Percentiles rank a stretch among this genome's conserved stretches.
These are phyloP conservation scores for Drechslerella dactyloides DNA, from an alignment of 2,329 filamentous ascomycete genomes.

Conservation along the genomic window DNA sequence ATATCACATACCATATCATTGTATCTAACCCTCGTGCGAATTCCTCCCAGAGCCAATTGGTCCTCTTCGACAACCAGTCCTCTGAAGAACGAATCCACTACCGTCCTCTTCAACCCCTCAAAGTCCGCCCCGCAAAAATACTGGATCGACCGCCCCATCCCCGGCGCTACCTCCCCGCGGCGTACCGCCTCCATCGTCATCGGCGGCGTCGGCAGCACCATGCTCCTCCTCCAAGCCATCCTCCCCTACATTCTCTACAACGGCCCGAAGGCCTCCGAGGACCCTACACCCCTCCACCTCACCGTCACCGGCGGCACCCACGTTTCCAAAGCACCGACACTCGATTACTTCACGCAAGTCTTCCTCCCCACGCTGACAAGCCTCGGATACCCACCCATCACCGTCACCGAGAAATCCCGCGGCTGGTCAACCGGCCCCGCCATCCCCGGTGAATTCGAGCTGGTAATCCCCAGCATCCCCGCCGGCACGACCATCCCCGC, in stretches of 20 bases:
- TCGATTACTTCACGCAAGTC: slow-evolving; percentile 69
- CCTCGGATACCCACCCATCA: slow-evolving; percentile 41
- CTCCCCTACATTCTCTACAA: slow-evolving; percentile 65
- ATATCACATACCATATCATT: too few relatives aligned
- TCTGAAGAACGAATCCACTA: slow-evolving; percentile 63
- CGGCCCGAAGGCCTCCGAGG: slow-evolving; percentile 20
- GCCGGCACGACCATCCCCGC: slow-evolving; percentile 58
- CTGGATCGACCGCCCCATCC: slow-evolving; percentile 57
- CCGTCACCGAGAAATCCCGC: slow-evolving; percentile 57
- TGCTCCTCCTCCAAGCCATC: slow-evolving; percentile 68
- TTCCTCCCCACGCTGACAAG: slow-evolving; percentile 64
- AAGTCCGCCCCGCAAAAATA: slow-evolving; percentile 36
- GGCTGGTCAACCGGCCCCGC: slow-evolving; percentile 64
- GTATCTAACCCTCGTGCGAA: too few relatives aligned
- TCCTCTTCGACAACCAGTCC: slow-evolving; percentile 60
- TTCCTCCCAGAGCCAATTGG: slow-evolving; percentile 47
- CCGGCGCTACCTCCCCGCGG: slow-evolving; percentile 30
- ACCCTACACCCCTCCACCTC: slow-evolving; percentile 60
- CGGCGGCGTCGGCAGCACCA: slow-evolving; percentile 63
- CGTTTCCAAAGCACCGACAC: slow-evolving; percentile 65
- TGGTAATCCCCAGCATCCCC: slow-evolving; percentile 61
- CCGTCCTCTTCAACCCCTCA: slow-evolving; percentile 57
- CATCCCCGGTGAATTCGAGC: slow-evolving; percentile 60
- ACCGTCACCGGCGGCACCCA: slow-evolving; percentile 68
- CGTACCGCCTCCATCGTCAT: slow-evolving; percentile 59